These are phyloP conservation scores for Sugiyamaella castrensis DNA, from an alignment of 1,139 yeast genomes.

Conservation along the genomic window DNA sequence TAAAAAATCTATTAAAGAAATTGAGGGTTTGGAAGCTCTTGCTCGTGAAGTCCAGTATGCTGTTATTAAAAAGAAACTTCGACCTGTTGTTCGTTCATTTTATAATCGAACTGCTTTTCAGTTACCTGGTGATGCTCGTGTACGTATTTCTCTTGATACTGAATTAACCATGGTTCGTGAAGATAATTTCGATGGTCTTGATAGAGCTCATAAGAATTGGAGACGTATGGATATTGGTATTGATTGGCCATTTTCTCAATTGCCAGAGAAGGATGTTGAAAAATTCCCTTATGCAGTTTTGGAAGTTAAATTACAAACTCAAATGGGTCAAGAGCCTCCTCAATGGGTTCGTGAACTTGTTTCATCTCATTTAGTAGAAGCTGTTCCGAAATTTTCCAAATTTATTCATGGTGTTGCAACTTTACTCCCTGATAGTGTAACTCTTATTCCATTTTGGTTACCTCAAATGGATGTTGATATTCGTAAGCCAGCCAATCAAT, in stretches of 20 bases:
- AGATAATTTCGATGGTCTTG: conserved; percentile 90
- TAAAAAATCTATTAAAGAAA: conserved; percentile 79
- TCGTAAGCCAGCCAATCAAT: conserved; percentile 75
- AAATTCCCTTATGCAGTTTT: conserved; percentile 96
- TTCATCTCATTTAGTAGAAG: conserved; percentile 89
- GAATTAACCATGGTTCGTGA: conserved; percentile 95
- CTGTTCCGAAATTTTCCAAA: conserved; percentile 95
- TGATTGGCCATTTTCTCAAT: conserved; percentile 87
- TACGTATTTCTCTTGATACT: conserved; percentile 94
- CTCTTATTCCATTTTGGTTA: conserved; percentile 90
- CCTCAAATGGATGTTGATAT: conserved; percentile 98
- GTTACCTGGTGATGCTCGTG: conserved; percentile 98
- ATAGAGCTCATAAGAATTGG: conserved; percentile 92
- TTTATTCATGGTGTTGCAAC: conserved; percentile 95
- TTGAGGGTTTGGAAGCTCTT: conserved; percentile 84
- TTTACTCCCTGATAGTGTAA: conserved; percentile 74
- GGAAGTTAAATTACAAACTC: conserved; percentile 96
- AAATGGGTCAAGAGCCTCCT: conserved; percentile 98
- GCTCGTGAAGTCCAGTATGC: conserved; percentile 93
- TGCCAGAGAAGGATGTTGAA: conserved; percentile 79
- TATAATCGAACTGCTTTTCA: conserved; percentile 98
- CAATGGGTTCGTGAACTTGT: conserved; percentile 93
- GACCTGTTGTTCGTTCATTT: conserved; percentile 95
- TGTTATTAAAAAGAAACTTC: conserved; percentile 71
- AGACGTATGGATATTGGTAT: conserved; percentile 98